Base-by-base conservation (phyloP, 129 eudicot species). In the Artemisia tridentata region DNA sequence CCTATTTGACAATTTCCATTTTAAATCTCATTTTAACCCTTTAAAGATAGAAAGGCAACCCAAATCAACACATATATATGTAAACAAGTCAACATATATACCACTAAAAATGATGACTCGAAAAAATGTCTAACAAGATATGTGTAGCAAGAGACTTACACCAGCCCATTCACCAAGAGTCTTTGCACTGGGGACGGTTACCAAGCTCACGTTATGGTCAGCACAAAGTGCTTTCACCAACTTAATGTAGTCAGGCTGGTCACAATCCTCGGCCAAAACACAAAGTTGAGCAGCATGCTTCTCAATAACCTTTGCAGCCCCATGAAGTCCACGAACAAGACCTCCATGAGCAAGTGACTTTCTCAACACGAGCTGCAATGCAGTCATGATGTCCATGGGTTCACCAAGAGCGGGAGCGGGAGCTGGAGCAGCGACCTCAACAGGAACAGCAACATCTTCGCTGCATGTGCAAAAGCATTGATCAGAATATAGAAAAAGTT, bases 111-210 rank as follows among this genome's bases (percentile, higher is more conserved):
- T 7, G 45, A 51, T 15, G 2, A 51, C 19, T 17, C 7, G 5
- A 51, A 13, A 15, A 56, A 56, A 56, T 19, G n/a, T 68, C n/a
- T 13, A 15, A 17, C 11, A 12, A 67, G 11, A 47, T 11, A 9
- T 20, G 20, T 12, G 12, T 19, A 54, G 18, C 4, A 41, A 56
- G 71, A 25, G 17, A 82, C 99, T 84, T 80, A 95, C 99, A 55
- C 97, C 99, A 81, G 96, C 88, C 99, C 99, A 95, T 72, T 95
- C 99, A 51, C 99, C 99, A 54, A 95, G 95, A 72, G 97, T 95
- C 85, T 95, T 95, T 18, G 96, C 97, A 83, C 91, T 86, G 9
- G 96, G 96, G 71, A 95, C 96, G 5, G 97, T 85, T 2, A 95
- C 78, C 78, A 95, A 73, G 81, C 82, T 86, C 9, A 90, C 96